These are phyloP conservation scores for Metarhizium humberi DNA, from an alignment of 2,329 filamentous ascomycete species.

Conservation along the genomic window DNA sequence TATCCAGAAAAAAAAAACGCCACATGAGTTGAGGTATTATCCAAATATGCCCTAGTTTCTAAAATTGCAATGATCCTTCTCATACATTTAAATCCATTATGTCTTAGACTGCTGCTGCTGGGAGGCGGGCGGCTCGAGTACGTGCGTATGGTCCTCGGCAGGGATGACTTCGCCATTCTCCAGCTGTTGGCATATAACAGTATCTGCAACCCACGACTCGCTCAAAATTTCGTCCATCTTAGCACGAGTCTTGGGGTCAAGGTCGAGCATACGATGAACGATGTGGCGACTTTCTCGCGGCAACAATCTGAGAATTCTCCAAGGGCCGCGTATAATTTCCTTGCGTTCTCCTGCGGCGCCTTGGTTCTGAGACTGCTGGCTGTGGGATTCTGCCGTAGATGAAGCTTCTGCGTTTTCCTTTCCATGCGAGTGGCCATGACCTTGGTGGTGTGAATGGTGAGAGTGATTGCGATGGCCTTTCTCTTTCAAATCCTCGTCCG, in stretches of 20 bases:
- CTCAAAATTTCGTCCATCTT: constrained; percentile 77
- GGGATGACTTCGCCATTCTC: constrained; percentile 59
- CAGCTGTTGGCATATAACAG: constrained; percentile 73
- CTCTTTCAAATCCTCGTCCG: constrained; percentile 22
- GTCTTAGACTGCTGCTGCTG: constrained; percentile 20
- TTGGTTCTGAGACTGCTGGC: constrained; percentile 6
- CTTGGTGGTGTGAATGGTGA: constrained; percentile 4
- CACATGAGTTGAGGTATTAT: neutral
- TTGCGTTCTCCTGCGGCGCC: constrained; percentile 39
- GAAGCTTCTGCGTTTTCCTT: constrained; percentile 1
- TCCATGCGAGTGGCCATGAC: neutral
- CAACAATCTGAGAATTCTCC: constrained; percentile 77
- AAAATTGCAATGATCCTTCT: neutral
- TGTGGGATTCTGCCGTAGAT: constrained; percentile 6
- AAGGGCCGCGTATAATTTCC: constrained; percentile 84
- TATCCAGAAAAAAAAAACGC: neutral
- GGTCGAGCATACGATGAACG: constrained; percentile 83
- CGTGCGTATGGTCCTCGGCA: constrained; percentile 72
- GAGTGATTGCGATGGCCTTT: constrained; percentile 11
- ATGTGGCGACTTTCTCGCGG: constrained; percentile 86
- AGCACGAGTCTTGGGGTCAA: constrained; percentile 75
- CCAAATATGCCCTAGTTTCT: neutral
- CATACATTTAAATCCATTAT: neutral
- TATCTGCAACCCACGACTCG: constrained; percentile 84
- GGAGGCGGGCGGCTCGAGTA: constrained; percentile 62